Base-by-base conservation (phyloP, 1,139 yeast genomes). In the Zhuliangozyma blackwelliae region DNA sequence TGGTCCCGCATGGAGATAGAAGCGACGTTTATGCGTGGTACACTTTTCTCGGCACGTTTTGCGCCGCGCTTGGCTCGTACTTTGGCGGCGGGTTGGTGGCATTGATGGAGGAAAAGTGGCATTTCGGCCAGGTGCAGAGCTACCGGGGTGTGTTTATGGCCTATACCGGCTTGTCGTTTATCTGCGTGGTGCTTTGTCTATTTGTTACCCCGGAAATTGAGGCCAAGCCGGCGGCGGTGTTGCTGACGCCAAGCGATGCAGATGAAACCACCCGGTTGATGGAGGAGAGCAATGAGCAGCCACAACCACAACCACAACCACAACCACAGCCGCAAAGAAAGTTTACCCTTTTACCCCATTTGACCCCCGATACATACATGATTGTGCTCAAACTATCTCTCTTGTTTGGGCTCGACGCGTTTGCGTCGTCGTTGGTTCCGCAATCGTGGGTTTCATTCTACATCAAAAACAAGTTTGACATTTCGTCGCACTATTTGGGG, bases 1-100 rank as follows among this genome's bases (percentile, higher is more conserved):
- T 67, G 43, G 57, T 58, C 2, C 49, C 53, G 5, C 43, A 51
- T 10, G 49, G 51, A 7, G 50, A 62, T 20, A 49, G 72, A 36
- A 63, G 72, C 0, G 75, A 68, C 46, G 54, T 64, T 25, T 68
- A 63, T 44, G 61, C 71, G 3, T 68, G 73, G 72, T 66, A 68
- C 42, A 60, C 62, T 3, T 66, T 68, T 40, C 49, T 63, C 32
- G 72, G 72, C 0, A 50, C 56, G 13, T 52, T 64, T 26, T 58
- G 65, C 36, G 56, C 60, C n/a, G 71, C 73, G 0, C 21, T 65
- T 9, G 74, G 73, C 0, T 55, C 68, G 3, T 48, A 60, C 3
- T 29, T 50, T 3, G 58, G 61, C 34, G 74, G 75, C 1, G 33
- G 38, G 19, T 39, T 61, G 22, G 53, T 68, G 8, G 61, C 57